Conservation (phyloP, 352 stramenopile genomes). For the Elongisporangium anandrum region DNA sequence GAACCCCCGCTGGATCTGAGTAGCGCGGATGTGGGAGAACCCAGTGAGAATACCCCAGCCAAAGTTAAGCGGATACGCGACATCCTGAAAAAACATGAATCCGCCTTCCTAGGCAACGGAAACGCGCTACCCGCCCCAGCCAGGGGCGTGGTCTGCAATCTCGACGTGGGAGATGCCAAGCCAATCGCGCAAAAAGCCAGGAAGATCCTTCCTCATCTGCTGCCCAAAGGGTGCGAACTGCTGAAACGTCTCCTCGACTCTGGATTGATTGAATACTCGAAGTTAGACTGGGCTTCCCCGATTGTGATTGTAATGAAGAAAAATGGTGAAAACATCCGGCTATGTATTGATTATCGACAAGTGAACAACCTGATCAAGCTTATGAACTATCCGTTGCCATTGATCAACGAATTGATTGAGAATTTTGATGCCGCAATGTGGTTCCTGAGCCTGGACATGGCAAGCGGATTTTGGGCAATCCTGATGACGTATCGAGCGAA, state of each 20-base stretch:
- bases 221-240: constrained; percentile 11
- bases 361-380: constrained; percentile 17
- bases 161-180: constrained; percentile 8
- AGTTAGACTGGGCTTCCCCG: constrained; percentile 3
- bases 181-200: constrained; percentile 3
- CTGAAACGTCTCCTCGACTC: not conserved
- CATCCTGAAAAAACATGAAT: not conserved
- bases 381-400: constrained; percentile 10
- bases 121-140: constrained; percentile 5
- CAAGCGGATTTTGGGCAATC: constrained; percentile 14
- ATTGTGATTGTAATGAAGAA: constrained; percentile 23
- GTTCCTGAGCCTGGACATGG: constrained; percentile 15
- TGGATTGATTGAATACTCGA: constrained; percentile 6
- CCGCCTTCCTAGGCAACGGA: constrained; percentile 1
- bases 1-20: not conserved
- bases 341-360: constrained; percentile 14
- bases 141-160: constrained; percentile 9
- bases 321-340: constrained; percentile 5
- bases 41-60: not conserved
- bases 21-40: not conserved
- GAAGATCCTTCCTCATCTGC: not conserved
- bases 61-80: not conserved
- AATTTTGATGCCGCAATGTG: constrained; percentile 15
- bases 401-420: constrained; percentile 20
- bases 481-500: constrained; percentile 12